phyloP scores from a whole-genome alignment of 2,329 filamentous ascomycete species.

The Rhexocercosporidium sp. region DNA sequence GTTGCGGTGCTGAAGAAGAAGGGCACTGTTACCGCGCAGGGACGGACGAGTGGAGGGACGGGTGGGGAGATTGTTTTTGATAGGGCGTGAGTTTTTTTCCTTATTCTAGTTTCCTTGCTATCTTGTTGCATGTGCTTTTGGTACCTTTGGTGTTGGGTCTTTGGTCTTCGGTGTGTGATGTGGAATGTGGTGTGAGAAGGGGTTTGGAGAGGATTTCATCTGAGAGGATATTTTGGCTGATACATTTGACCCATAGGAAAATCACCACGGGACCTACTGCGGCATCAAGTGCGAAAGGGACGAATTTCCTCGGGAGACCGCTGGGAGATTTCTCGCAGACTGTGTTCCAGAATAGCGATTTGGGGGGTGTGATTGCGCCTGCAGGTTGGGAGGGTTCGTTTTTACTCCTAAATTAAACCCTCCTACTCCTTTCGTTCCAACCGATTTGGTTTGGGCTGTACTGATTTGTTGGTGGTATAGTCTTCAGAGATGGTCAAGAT shows the following conservation, averaged over 20 bases:
- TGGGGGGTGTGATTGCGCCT: constrained; percentile 54
- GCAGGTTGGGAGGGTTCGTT: constrained; percentile 54
- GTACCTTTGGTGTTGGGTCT: too few species aligned
- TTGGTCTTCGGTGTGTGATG: background rate
- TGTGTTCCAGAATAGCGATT: constrained; percentile 53
- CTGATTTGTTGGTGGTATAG: background rate
- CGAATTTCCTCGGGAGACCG: constrained; percentile 57
- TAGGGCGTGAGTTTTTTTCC: constrained; percentile 43
- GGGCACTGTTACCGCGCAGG: constrained; percentile 53
- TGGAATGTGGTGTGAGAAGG: background rate
- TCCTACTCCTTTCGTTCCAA: background rate
- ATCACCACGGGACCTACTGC: constrained; percentile 22
- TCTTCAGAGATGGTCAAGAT: background rate
- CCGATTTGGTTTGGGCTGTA: background rate
- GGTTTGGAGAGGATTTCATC: too few species aligned
- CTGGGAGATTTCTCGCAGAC: constrained; percentile 57
- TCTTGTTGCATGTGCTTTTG: too few species aligned
- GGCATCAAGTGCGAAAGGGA: constrained; percentile 39
- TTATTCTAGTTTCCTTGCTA: too few species aligned
- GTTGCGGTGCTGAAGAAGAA: constrained; percentile 49
- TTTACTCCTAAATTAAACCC: constrained; percentile 30
- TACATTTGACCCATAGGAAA: background rate
- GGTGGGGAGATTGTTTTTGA: constrained; percentile 54
- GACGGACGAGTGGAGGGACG: constrained; percentile 56
- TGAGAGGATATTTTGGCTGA: background rate